Evolutionary conservation across 805 yeast genomes (phyloP).

Genomic region (Monosporozyma aerobia): DNA sequence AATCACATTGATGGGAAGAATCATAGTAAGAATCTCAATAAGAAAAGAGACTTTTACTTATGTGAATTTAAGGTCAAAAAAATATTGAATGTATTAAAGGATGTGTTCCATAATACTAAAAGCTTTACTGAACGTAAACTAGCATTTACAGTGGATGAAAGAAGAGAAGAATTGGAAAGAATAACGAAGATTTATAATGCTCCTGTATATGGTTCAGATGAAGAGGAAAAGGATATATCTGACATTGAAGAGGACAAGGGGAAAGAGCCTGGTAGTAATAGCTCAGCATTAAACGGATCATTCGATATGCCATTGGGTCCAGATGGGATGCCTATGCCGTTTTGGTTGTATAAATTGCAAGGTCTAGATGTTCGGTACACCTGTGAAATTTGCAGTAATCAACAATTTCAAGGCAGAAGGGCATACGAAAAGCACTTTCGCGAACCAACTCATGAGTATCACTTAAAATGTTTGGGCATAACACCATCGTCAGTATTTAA

Average conservation of each 20-base stretch:
- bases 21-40: conserved; percentile 46
- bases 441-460: conserved; percentile 61
- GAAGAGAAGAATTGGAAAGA: conserved; percentile 44
- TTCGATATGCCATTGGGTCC: conserved; percentile 68
- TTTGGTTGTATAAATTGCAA: conserved; percentile 83
- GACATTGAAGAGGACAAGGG: conserved; percentile 14
- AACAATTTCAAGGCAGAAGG: conserved; percentile 60
- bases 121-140: conserved; percentile 55
- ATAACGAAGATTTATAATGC: conserved; percentile 28
- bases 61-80: conserved; percentile 35
- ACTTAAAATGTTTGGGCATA: conserved; percentile 68
- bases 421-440: conserved; percentile 67
- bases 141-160: conserved; percentile 64
- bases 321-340: conserved; percentile 89
- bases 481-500: conserved; percentile 43
- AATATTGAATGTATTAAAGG: conserved; percentile 32
- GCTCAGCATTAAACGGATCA: conserved; percentile 3
- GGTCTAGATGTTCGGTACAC: conserved; percentile 64
- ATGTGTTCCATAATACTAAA: conserved; percentile 41
- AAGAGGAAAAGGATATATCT: conserved; percentile 26
- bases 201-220: conserved; percentile 33
- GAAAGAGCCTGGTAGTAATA: conserved; percentile 12
- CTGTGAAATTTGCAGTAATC: conserved; percentile 85
- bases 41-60: conserved; percentile 17
- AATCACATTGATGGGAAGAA: conserved; percentile 69